Conservation (phyloP, 2,329 filamentous ascomycete genomes). For the Fusarium chlamydosporum region DNA sequence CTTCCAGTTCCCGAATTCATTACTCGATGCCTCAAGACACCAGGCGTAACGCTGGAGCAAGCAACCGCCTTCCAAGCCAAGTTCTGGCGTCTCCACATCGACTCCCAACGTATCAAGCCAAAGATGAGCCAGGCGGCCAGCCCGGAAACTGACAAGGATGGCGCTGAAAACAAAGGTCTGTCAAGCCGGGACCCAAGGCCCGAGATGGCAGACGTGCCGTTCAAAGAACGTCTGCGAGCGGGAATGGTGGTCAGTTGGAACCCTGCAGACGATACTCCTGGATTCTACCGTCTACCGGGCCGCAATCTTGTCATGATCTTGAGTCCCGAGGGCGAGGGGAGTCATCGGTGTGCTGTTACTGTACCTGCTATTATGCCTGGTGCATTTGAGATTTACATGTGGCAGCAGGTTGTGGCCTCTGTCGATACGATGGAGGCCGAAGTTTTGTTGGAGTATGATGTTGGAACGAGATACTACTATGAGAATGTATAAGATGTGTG, state of each 20-base stretch:
- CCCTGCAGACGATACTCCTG: constrained; percentile 31
- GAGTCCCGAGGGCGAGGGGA: constrained; percentile 44
- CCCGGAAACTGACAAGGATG: background rate
- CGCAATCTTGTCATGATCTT: constrained; percentile 55
- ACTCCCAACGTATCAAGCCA: constrained; percentile 52
- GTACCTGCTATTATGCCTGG: constrained; percentile 54
- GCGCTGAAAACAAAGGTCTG: constrained; percentile 12
- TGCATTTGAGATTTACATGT: constrained; percentile 59
- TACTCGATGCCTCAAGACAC: constrained; percentile 57
- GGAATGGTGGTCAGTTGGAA: constrained; percentile 60
- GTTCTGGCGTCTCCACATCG: constrained; percentile 60
- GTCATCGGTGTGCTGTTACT: constrained; percentile 58
- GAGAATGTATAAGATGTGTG: constrained; percentile 41
- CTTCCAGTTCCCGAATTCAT: constrained; percentile 59
- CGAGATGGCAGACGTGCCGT: constrained; percentile 49
- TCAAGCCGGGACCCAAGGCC: constrained; percentile 53
- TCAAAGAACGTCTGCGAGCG: constrained; percentile 58
- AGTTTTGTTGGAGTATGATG: constrained; percentile 61
- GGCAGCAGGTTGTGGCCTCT: constrained; percentile 56
- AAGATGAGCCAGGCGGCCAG: background rate
- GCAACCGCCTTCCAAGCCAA: constrained; percentile 60
- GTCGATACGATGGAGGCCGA: constrained; percentile 58
- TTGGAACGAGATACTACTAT: constrained; percentile 61
- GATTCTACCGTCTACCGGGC: constrained; percentile 32
- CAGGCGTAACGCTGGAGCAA: constrained; percentile 55